Evolutionary conservation across 306 rosid species (phyloP).

Genomic region (Rosa rugosa): DNA sequence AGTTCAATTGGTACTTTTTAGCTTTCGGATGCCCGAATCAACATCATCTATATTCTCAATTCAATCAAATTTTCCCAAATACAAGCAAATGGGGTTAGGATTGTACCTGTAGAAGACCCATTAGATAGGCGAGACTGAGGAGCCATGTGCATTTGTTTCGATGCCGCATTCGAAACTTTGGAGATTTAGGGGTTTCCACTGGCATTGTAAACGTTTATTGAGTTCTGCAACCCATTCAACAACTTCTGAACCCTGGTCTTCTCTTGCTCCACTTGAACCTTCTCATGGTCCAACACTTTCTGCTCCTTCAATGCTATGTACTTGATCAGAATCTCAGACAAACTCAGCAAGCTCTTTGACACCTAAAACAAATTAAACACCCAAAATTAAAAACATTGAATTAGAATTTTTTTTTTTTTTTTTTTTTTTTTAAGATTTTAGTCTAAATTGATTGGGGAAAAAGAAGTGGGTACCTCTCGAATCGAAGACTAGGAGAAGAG

Average conservation of each 20-base stretch:
- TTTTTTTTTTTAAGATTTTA: too few relatives aligned
- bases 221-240: slow-evolving; percentile 59
- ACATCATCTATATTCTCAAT: background rate
- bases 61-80: background rate
- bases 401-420: background rate
- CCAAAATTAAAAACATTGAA: background rate
- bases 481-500: slow-evolving; percentile 58
- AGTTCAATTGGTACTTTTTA: background rate
- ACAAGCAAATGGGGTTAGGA: background rate
- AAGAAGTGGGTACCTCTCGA: slow-evolving; percentile 43
- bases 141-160: slow-evolving; percentile 23
- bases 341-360: slow-evolving; percentile 57
- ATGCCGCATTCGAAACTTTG: slow-evolving; percentile 2
- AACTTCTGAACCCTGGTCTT: slow-evolving; percentile 54
- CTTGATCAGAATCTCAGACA: slow-evolving; percentile 64
- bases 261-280: slow-evolving; percentile 70
- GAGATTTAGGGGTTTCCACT: slow-evolving; percentile 25
- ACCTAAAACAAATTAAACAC: slow-evolving; percentile 36
- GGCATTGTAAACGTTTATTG: slow-evolving; percentile 49
- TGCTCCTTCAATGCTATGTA: slow-evolving; percentile 69
- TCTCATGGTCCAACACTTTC: too few relatives aligned
- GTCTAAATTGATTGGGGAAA: too few relatives aligned
- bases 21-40: background rate
- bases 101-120: slow-evolving; percentile 42
- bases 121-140: slow-evolving; percentile 26